phyloP scores from a whole-genome alignment of 1,139 yeast genomes.

The Hansenula lynferdii region DNA sequence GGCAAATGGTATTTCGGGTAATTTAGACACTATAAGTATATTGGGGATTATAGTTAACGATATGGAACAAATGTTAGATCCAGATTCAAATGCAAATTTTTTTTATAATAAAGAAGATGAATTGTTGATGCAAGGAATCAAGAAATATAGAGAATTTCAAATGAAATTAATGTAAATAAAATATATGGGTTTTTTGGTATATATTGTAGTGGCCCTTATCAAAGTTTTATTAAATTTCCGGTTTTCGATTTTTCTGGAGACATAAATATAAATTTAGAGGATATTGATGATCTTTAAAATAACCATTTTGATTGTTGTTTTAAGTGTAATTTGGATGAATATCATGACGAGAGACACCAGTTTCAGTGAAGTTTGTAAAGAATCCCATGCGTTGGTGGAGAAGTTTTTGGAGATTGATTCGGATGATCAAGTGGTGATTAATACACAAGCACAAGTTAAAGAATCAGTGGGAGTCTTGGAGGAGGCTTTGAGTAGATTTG shows the following conservation, averaged over 20 bases:
- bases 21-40: conserved; percentile 29
- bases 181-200: too few species aligned
- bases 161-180: too few species aligned
- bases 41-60: conserved; percentile 18
- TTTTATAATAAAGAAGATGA: conserved; percentile 6
- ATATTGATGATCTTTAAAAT: not conserved
- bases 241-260: too few species aligned
- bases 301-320: not conserved
- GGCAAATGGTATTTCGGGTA: conserved; percentile 36
- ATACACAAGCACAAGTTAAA: conserved; percentile 27
- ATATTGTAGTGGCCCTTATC: too few species aligned
- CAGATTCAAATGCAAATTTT: conserved; percentile 21
- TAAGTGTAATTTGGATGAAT: not conserved
- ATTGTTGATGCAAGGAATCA: conserved; percentile 3
- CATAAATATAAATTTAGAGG: too few species aligned
- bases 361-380: conserved; percentile 8
- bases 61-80: conserved; percentile 10
- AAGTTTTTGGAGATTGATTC: conserved; percentile 14
- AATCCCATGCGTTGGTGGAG: conserved; percentile 12
- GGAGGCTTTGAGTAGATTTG: conserved; percentile 9
- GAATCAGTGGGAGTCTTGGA: conserved; percentile 21
- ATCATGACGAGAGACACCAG: not conserved
- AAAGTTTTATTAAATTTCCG: too few species aligned
- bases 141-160: not conserved
- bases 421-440: conserved; percentile 2